Evolutionary conservation across 2,329 filamentous ascomycete species (phyloP).

Genomic region (Aspergillus ruber): DNA sequence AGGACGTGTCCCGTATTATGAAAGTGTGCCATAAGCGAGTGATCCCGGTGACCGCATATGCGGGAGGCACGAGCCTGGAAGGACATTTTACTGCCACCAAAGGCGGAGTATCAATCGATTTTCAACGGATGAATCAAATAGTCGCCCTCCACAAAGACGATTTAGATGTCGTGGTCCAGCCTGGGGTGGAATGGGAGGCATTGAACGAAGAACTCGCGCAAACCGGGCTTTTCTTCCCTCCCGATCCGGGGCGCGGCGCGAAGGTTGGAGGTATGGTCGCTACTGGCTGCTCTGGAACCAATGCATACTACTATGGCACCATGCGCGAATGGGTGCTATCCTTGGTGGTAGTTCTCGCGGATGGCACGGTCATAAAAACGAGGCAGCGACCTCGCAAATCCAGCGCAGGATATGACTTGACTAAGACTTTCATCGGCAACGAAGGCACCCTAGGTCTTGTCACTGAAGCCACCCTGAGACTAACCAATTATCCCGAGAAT

Average conservation of each 20-base stretch:
- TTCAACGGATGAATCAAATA: constrained; percentile 77
- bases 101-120: constrained; percentile 80
- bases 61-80: constrained; percentile 82
- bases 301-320: constrained; percentile 85
- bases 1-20: constrained; percentile 81
- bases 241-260: constrained; percentile 82
- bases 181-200: constrained; percentile 78
- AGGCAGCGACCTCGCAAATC: constrained; percentile 82
- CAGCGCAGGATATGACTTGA: constrained; percentile 86
- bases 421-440: constrained; percentile 79
- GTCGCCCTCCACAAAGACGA: constrained; percentile 70
- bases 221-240: constrained; percentile 81
- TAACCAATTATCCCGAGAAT: constrained; percentile 72
- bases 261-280: constrained; percentile 72
- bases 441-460: constrained; percentile 89
- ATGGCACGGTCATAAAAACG: constrained; percentile 85
- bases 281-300: constrained; percentile 61
- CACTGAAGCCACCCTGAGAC: constrained; percentile 82
- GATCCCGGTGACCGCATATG: constrained; percentile 82
- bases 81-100: constrained; percentile 79
- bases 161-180: constrained; percentile 69
- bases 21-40: constrained; percentile 74
- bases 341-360: constrained; percentile 83
- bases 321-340: constrained; percentile 92
- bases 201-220: constrained; percentile 73